Base-by-base conservation (phyloP, 768 basidiomycete species). In the Lenzites betulinus region DNA sequence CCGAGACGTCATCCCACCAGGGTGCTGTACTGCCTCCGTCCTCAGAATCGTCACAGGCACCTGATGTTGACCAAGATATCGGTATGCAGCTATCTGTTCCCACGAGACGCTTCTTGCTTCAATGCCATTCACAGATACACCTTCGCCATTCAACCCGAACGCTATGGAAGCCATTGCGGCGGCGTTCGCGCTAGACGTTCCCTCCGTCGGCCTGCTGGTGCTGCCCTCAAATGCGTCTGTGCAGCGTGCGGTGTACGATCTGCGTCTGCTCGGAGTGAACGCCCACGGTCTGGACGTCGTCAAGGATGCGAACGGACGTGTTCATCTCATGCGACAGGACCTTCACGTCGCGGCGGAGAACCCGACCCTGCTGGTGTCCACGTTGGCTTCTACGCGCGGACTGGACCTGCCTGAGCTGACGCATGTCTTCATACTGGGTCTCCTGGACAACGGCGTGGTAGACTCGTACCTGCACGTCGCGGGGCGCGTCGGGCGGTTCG, bases 401-500 rank as follows among this genome's bases (percentile, higher is more conserved):
- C 73, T 93, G 50, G 90, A 93, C 74, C 72, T 92, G 52, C 86
- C 85, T 11, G 80, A 79, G 61, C 76, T 92, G 66, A 82, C 83
- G 48, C 90, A 92, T 69, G 90, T 92, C 20, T 91, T 93, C 70
- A 75, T 91, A 51, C 73, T 88, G 46, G 89, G 89, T 4, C 74
- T 88, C 2, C 81, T 83, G 7, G 80, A 82, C 59, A 80, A 77
- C 30, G 74, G 72, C 64, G 73, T 75, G 12, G 81, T 83, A 39
- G 87, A 88, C 64, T 78, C 77, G 41, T 92, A 92, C 69, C 60
- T 86, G 64, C 90, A 92, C 66, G 74, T 86, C 42, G 84, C 87
- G 6, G 90, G 91, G 15, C 83, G 90, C 13, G 88, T 87, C n/a
- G 89, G 90, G 22, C 80, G 90, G 59, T 88, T 89, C 69, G 86